Evolutionary conservation across 352 stramenopile species (phyloP).

Genomic region (Blastocystis sp.): DNA sequence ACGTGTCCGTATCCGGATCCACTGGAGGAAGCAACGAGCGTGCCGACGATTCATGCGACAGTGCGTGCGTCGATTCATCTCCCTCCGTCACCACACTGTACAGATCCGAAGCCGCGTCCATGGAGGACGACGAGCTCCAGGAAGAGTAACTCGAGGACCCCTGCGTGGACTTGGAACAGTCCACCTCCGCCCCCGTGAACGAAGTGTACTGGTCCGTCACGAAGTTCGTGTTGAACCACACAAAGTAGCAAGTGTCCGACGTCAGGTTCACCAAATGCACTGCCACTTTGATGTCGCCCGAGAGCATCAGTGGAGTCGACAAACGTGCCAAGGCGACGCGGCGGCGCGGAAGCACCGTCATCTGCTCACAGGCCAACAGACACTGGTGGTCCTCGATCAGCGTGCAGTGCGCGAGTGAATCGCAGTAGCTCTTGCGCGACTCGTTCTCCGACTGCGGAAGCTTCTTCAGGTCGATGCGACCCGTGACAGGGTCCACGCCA

Average conservation of each 20-base stretch:
- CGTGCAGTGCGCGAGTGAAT: not conserved
- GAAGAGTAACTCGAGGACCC: not conserved
- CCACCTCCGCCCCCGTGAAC: constrained; percentile 13
- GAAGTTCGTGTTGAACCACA: constrained; percentile 54
- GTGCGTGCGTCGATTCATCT: not conserved
- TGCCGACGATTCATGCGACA: not conserved
- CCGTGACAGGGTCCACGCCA: not conserved
- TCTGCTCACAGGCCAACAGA: not conserved
- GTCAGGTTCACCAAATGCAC: not conserved
- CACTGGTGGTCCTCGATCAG: constrained; percentile 21
- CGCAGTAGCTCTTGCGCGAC: not conserved
- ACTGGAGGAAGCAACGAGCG: not conserved
- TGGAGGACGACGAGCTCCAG: not conserved
- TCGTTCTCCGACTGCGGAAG: not conserved
- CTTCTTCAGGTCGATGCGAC: not conserved
- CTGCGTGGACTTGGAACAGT: constrained; percentile 6
- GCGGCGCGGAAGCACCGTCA: not conserved
- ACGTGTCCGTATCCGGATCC: not conserved
- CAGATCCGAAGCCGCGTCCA: not conserved
- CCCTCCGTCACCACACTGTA: not conserved
- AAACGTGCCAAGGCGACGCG: not conserved
- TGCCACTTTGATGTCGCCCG: not conserved
- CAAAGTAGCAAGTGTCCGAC: not conserved
- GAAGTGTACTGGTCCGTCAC: not conserved
- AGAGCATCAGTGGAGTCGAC: not conserved